Evolutionary conservation across 148 eudicot genomes (phyloP), one percentile per base, ranked within the genome.

Genomic region (Spergularia bocconei): DNA sequence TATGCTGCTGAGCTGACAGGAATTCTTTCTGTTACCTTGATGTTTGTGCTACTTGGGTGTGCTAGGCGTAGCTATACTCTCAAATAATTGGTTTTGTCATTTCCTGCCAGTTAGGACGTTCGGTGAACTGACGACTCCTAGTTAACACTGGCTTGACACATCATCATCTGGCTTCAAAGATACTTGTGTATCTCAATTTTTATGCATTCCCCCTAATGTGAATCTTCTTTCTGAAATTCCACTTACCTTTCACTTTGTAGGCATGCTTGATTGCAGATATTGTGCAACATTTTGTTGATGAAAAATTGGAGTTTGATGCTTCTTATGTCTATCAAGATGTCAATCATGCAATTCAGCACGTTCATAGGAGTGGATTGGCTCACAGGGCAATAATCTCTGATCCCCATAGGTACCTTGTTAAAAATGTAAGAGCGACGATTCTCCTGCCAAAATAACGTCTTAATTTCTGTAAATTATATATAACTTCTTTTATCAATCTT

Each of bases 191-290:
- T 48, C 47, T 39, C 6, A 38, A 13, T 19, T 20, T 50, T 38
- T 39, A 48, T 11, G 14, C 29, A 67, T 36, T 38, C 56, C 39
- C 17, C 29, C 47, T 21, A 2, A 12, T 60, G 17, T 44, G 0
- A 66, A 19, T 7, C 69, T 12, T 63, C 66, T 80, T 66, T 58
- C 77, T 82, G 76, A 77, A 73, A 53, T 48, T 33, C 63, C 69
- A 23, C 56, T 56, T 73, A 47, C 38, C 56, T 76, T 69, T 64
- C 56, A 63, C 59, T 77, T 78, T 83, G 82, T 78, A 96, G 99
- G 94, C 98, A 70, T 92, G 99, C 86, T 88, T 96, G 72, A 89
- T 96, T 81, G 99, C 98, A 67, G 99, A 96, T 78, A 86, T 96
- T 73, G 91, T 96, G 71, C 97, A 96, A 86, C 98, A 96, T 75